Conservation (phyloP, 2,329 filamentous ascomycete species). For the Paradendryphiella salina region DNA sequence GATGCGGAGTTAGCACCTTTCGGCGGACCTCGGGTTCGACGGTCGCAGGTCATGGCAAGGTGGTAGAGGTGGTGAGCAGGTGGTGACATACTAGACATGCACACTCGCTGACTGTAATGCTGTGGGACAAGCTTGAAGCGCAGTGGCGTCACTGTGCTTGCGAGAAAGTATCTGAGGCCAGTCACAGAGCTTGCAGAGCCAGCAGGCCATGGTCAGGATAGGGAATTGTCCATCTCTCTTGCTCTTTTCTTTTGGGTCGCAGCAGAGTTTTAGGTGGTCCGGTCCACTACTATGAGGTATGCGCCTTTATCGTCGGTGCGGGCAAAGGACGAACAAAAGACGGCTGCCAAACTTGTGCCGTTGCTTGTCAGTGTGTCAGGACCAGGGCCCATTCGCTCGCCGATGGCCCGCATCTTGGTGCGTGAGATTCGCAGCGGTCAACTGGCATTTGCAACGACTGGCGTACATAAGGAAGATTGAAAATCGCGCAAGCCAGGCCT, state of each 20-base stretch:
- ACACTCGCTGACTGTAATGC: background rate
- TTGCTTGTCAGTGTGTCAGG: background rate
- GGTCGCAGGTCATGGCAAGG: background rate
- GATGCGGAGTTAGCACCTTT: background rate
- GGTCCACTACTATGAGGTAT: too few species aligned
- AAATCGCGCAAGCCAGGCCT: slow-evolving; percentile 18
- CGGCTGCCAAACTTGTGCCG: slow-evolving; percentile 1
- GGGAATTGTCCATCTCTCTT: background rate
- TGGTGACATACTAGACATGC: slow-evolving; percentile 1
- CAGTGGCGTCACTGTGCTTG: slow-evolving; percentile 14
- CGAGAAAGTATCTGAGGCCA: background rate
- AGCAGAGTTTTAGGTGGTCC: background rate
- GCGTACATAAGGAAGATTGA: slow-evolving; percentile 13
- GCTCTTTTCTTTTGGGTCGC: background rate
- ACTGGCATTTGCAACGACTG: slow-evolving; percentile 11
- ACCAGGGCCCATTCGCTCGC: too few species aligned
- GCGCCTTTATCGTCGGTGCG: too few species aligned
- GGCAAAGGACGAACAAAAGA: too few species aligned
- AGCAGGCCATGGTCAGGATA: background rate
- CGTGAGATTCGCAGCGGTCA: slow-evolving; percentile 9
- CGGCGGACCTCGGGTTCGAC: background rate
- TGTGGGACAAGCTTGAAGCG: background rate
- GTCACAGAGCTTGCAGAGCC: too few species aligned
- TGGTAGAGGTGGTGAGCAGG: background rate
- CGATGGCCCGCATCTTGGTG: background rate